Conservation (phyloP, 2,329 filamentous ascomycete genomes). For the Fusarium redolens region DNA sequence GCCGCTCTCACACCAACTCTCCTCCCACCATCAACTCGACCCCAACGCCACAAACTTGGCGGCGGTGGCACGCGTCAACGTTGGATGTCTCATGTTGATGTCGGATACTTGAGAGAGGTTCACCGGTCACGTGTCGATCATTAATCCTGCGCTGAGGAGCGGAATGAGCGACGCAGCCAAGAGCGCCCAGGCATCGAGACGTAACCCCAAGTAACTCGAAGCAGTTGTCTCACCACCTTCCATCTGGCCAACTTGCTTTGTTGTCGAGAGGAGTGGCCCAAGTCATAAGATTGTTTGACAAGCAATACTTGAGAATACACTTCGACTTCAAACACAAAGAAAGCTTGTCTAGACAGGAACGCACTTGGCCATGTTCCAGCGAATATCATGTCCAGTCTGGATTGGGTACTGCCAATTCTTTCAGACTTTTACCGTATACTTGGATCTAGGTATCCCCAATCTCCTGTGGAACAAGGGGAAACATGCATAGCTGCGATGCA, state of each 20-base stretch:
- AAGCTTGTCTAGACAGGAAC: neutral
- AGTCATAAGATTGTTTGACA: neutral
- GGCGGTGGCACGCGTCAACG: conserved; percentile 5
- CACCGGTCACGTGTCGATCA: conserved; percentile 29
- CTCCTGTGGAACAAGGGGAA: neutral
- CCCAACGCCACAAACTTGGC: conserved; percentile 19
- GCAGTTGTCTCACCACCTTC: neutral
- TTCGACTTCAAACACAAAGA: neutral
- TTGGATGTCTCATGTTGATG: neutral
- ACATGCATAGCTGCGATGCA: neutral
- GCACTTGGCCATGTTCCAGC: neutral
- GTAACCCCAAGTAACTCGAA: neutral
- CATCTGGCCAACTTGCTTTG: neutral
- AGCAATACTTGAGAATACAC: neutral
- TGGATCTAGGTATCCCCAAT: neutral
- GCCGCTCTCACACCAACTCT: conserved; percentile 23
- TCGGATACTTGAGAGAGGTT: neutral
- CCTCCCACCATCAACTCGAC: neutral
- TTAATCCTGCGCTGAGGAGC: neutral
- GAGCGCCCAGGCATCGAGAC: neutral
- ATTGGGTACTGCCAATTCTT: neutral
- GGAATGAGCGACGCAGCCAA: conserved; percentile 31
- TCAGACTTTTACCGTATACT: neutral
- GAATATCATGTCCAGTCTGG: neutral
- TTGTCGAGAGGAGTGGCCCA: neutral